A percentile compares a stretch with the other conserved stretches of the same genome.
phyloP scores from a whole-genome alignment of 177 flowering plant species.

The Vitis hybrid region DNA sequence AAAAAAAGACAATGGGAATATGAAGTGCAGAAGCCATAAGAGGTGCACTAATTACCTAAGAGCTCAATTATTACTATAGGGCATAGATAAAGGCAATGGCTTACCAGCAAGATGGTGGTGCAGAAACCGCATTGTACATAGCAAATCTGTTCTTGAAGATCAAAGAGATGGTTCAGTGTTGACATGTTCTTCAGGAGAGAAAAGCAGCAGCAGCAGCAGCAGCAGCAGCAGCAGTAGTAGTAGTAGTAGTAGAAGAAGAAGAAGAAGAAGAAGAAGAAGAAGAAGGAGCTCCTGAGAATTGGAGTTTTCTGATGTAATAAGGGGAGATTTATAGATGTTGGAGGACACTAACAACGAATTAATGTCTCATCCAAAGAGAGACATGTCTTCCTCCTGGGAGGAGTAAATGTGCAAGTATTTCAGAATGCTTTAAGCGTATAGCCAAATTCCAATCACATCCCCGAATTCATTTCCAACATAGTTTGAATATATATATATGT shows the following conservation, averaged over 20 bases:
- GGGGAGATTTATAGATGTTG: conserved; percentile 12
- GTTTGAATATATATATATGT: not conserved
- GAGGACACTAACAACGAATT: not conserved
- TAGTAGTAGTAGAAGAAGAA: not conserved
- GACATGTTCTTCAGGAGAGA: conserved; percentile 37
- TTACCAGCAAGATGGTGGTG: conserved; percentile 75
- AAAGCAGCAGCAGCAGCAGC: no score
- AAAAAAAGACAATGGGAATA: not conserved
- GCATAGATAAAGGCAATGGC: not conserved
- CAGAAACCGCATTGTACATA: conserved; percentile 91
- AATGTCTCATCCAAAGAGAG: not conserved
- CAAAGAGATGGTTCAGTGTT: conserved; percentile 51
- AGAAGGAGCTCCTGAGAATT: not conserved
- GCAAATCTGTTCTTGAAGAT: conserved; percentile 76
- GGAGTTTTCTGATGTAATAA: not conserved
- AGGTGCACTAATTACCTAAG: no score
- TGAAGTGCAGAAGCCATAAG: not conserved
- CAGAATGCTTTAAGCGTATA: not conserved
- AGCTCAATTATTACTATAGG: not conserved
- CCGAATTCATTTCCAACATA: not conserved
- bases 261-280: no score
- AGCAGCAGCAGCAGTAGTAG: not conserved
- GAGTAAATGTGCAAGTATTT: not conserved
- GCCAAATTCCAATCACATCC: not conserved
- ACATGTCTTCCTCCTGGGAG: not conserved